Conservation (phyloP, 768 basidiomycete genomes). For the Naganishia antarctica region DNA sequence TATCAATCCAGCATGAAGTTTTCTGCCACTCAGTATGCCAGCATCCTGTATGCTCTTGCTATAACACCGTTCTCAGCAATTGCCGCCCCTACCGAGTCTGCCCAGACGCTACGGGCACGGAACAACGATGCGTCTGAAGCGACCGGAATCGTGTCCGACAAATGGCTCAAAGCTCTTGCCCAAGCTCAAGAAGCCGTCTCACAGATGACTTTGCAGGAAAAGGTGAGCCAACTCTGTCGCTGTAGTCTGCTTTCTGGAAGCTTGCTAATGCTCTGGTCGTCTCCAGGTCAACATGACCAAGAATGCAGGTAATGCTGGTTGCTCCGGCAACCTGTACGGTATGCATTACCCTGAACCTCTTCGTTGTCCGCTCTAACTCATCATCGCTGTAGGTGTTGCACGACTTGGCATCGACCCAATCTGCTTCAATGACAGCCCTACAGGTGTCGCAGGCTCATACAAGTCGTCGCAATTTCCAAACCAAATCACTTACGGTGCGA, state of each 20-base stretch:
- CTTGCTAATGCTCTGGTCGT: too few relatives aligned
- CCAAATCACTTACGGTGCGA: conserved; percentile 40
- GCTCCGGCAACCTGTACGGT: conserved; percentile 18
- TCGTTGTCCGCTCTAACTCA: conserved; percentile 30
- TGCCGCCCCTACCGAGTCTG: not conserved
- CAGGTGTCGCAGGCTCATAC: conserved; percentile 44
- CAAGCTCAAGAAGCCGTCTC: conserved; percentile 30
- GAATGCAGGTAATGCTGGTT: conserved; percentile 18
- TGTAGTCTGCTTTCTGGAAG: too few relatives aligned
- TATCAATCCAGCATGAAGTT: not conserved
- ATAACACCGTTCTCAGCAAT: conserved; percentile 1
- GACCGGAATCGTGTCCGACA: conserved; percentile 1
- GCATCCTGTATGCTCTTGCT: conserved; percentile 20
- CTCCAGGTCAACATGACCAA: conserved; percentile 20
- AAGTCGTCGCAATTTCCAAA: conserved; percentile 44
- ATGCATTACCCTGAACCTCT: conserved; percentile 35
- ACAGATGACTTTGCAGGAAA: conserved; percentile 45
- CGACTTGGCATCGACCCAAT: conserved; percentile 35
- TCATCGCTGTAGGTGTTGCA: conserved; percentile 31
- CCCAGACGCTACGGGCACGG: not conserved
- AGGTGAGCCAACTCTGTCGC: conserved; percentile 31
- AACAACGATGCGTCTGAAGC: not conserved
- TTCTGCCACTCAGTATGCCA: conserved; percentile 7
- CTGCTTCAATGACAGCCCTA: conserved; percentile 29
- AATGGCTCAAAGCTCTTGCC: conserved; percentile 33